phyloP scores from a whole-genome alignment of 1,284 basidiomycete species.

The Ceratorhiza oryzae-sativae region DNA sequence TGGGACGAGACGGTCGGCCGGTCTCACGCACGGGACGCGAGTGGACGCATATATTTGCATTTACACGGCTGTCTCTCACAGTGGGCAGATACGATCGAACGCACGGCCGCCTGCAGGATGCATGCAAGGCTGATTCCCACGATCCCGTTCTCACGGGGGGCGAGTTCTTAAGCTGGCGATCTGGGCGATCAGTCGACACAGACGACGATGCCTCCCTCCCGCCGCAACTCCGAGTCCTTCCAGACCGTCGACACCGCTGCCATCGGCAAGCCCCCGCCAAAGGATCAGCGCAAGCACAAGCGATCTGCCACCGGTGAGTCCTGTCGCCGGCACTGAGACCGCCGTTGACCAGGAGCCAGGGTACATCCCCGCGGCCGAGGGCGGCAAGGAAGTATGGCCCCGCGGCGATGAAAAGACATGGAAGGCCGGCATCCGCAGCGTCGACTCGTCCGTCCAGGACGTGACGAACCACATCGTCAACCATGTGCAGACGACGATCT shows the following conservation, averaged over 20 bases:
- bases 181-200: neutral
- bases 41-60: neutral
- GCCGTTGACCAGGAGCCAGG: constrained; percentile 55
- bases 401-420: constrained; percentile 81
- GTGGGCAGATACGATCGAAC: neutral
- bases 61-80: neutral
- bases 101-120: neutral
- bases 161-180: neutral
- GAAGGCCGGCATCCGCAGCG: constrained; percentile 69
- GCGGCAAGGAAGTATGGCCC: constrained; percentile 84
- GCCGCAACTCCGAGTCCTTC: constrained; percentile 32
- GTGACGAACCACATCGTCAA: constrained; percentile 83
- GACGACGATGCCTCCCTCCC: neutral
- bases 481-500: constrained; percentile 85
- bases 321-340: neutral
- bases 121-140: neutral
- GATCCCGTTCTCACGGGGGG: constrained; percentile 1
- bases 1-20: neutral
- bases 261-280: constrained; percentile 53
- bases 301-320: constrained; percentile 73
- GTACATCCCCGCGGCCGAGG: constrained; percentile 71
- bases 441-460: constrained; percentile 56
- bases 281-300: constrained; percentile 68
- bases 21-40: neutral
- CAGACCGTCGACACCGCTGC: constrained; percentile 63